Evolutionary conservation across 176 grass and related monocot species (phyloP), one percentile per base, ranked within the genome.

Genomic region (Oryza rufipogon): DNA sequence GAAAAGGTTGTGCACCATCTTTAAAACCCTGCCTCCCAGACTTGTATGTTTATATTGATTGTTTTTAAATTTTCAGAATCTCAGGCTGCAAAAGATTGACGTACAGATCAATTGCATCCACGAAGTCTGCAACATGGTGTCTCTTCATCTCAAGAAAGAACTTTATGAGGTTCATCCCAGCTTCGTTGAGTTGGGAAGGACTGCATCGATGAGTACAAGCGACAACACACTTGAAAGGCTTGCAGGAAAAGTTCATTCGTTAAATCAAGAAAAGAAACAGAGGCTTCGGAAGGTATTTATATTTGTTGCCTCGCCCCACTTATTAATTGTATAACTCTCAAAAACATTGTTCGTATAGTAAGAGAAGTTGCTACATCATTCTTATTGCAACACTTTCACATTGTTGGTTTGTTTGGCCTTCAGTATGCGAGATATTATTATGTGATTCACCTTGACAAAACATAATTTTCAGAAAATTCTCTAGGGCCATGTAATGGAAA

Each of bases 231-330:
- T 94, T 23, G 82, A 87, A 52, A 90, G 83, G 66, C 87, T 98
- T n/a, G 86, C 64, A 25, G 80, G 70, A 81, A 93, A 83, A 85
- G 36, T 90, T 41, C 83, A 85, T 73, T 75, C 61, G 13, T 71
- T 98, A 88, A 93, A 94, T 64, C 85, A 92, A 90, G 86, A 92
- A 84, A 98, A 90, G 81, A 86, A 83, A 56, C 89, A 89, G 68
- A 95, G 93, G 71, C 83, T 95, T 25, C 71, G 83, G 54, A 97
- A 94, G 92, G 92, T 97, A 87, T 23, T 58, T 41, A 36, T 82
- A 46, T 64, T 52, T 42, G 0, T 39, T 83, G 6, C 41, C 71
- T 30, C 1, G 26, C 26, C 26, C 26, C 64, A 39, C 28, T 9
- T 49, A 71, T 34, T 70, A 26, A 46, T 26, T 54, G 66, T 11